Evolutionary conservation across 163 green algal species (phyloP), one percentile per base, ranked within the genome.

Genomic region (Chlamydomonas reinhardtii): DNA sequence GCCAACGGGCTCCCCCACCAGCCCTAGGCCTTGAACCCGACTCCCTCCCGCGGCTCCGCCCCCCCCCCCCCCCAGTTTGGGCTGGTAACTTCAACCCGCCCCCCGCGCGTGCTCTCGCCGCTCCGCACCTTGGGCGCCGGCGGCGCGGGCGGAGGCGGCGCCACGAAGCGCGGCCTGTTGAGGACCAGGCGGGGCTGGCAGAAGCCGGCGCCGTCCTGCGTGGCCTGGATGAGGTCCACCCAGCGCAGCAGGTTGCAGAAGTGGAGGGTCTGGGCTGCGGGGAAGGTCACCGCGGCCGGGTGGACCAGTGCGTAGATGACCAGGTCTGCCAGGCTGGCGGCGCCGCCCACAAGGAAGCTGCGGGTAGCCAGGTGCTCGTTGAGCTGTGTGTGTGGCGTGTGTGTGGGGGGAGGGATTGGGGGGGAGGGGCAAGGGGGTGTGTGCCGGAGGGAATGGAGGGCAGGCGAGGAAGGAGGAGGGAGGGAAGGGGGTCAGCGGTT

Each of bases 171-270:
- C 0, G 91, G 89, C 77, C 88, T 90, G 62, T 34, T 64, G 27
- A 95, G 86, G 22, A 12, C 35, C 71, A 91, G 76, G 16, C 72
- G 71, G n/a, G 82, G 59, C 27, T 76, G 77, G 17, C 80, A 52
- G 32, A 73, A 84, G 32, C 59, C 76, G 29, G 39, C 61, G 11
- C 27, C 5, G 37, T 91, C 93, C 25, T 66, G 88, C 25, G 89
- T 82, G 76, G 90, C 71, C 78, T 95, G 88, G 2, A 98, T 77
- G 35, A 94, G 78, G 86, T 97, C 94, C 24, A 89, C 92, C 94
- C 94, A 96, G 62, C 94, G 90, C 31, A 97, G 84, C 48, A 97
- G 75, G 87, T 91, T 94, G 77, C 73, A 89, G 83, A 96, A 96
- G 61, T 94, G 91, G 31, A 87, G 78, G 29, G 89, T 90, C 90